Evolutionary conservation across 2,329 filamentous ascomycete genomes (phyloP), one percentile per base, ranked within the genome.

Genomic region (Colletotrichum cordylinicola): DNA sequence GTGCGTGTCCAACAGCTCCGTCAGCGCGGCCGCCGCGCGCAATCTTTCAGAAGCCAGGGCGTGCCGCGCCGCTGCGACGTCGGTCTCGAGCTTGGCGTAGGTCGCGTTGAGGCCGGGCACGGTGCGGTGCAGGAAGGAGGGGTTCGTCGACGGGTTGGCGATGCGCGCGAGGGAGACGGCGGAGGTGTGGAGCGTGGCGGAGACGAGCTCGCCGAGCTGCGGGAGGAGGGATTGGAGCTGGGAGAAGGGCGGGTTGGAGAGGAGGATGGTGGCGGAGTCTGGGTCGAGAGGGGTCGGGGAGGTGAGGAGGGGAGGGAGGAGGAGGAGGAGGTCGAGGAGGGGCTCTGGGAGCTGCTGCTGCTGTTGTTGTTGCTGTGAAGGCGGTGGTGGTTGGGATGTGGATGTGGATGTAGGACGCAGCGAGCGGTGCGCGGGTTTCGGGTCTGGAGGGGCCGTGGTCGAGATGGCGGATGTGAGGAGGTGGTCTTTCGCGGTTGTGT

Each of bases 121-220:
- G 29, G 86, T 82, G 24, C 91, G 90, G 83, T 93, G 91, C n/a
- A 92, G 84, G 79, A 87, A 91, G 24, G 90, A 90, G 1, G 89
- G 85, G 81, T 90, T 90, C 1, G 88, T 90, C 18, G 83, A 83
- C 1, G 89, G 89, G 77, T 87, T 85, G 4, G 86, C 81, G 39
- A 90, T 83, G 52, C 90, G 87, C 2, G 89, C 86, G 29, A 92
- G 84, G 18, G 84, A 79, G 16, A 87, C 83, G 31, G 90, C 90
- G 16, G 87, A 86, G 2, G 84, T 80, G 70, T 89, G 88, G 1
- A 93, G 85, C n/a, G 85, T 84, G 0, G 84, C 79, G 4, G 90
- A 91, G 21, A 92, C 76, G 7, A 91, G 82, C 3, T 82, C 79
- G 1, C 86, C 82, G 21, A 93, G 83, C 2, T 83, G 79, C 0